Base-by-base conservation (phyloP, 2,329 filamentous ascomycete genomes). In the Colletotrichum sp. region DNA sequence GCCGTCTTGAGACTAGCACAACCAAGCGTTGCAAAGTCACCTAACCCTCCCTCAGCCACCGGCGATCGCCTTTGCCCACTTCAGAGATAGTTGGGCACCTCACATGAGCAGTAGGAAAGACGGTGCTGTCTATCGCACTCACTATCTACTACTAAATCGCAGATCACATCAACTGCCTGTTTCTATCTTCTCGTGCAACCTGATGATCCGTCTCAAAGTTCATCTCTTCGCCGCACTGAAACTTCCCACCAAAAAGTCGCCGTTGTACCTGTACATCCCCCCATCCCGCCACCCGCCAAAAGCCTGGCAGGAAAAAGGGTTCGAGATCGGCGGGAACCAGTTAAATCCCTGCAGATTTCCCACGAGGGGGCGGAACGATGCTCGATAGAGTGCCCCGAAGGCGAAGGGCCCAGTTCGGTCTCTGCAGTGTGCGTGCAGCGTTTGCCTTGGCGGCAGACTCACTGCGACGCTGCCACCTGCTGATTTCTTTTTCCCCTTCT, bases 331-430 rank as follows among this genome's bases (percentile, higher is more conserved):
- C 64, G 74, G 71, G 65, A 63, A 52, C 64, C 74, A 76, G 44
- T 67, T 44, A 65, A 49, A 76, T 69, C 74, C 74, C 64, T 76
- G 74, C 65, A 76, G 70, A 39, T 74, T 72, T 70, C 65, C 74
- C 74, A 76, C 74, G 70, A 69, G 74, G 65, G 49, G 66, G 32
- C 67, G 26, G 57, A 52, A 52, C 44, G 30, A 57, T 44, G 36
- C 28, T 28, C 18, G 30, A 30, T n/a, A 28, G 59, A 64, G 30
- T 64, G 34, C 18, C 7, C 13, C 4, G 9, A 21, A 21, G 59
- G 28, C 21, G 39, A n/a, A n/a, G 10, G 62, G 62, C 62, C 71
- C 67, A 64, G 67, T 65, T 70, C 66, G 34, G 26, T 52, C 65
- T 57, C 26, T 32, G 44, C 44, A 52, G 44, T 24, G 44, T 24